These are phyloP conservation scores for Aquilaria yunnanensis DNA, from an alignment of 345 rosid species.

Conservation along the genomic window DNA sequence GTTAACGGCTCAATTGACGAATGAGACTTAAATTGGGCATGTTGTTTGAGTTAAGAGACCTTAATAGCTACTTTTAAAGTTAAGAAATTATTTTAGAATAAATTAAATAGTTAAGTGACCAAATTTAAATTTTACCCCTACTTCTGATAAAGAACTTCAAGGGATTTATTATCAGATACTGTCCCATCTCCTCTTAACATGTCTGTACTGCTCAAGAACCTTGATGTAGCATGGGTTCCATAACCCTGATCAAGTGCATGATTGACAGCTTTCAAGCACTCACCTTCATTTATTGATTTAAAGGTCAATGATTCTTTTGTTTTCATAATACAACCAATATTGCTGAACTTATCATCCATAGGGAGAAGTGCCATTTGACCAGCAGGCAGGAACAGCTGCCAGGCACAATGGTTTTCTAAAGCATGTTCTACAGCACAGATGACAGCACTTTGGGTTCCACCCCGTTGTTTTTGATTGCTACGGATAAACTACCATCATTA, in stretches of 20 bases:
- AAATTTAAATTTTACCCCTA: too few relatives aligned
- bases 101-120: too few relatives aligned
- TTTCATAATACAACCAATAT: slow-evolving; percentile 91
- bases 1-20: too few relatives aligned
- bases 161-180: slow-evolving; percentile 43
- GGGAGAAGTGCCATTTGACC: slow-evolving; percentile 94
- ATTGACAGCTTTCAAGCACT: slow-evolving; percentile 68
- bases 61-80: too few relatives aligned
- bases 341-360: slow-evolving; percentile 78
- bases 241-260: slow-evolving; percentile 79
- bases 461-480: slow-evolving; percentile 78
- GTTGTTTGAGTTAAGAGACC: too few relatives aligned
- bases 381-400: slow-evolving; percentile 91
- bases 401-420: slow-evolving; percentile 59
- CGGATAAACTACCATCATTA: background rate
- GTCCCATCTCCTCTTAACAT: slow-evolving; percentile 37
- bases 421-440: slow-evolving; percentile 90
- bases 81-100: too few relatives aligned
- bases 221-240: slow-evolving; percentile 70
- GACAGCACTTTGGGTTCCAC: slow-evolving; percentile 85
- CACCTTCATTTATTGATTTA: slow-evolving; percentile 68
- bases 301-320: slow-evolving; percentile 59
- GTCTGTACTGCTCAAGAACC: slow-evolving; percentile 22
- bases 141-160: slow-evolving; percentile 35
- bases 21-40: too few relatives aligned